Evolutionary conservation across 2,329 filamentous ascomycete species (phyloP).

Genomic region (Waltergamsia citrina): DNA sequence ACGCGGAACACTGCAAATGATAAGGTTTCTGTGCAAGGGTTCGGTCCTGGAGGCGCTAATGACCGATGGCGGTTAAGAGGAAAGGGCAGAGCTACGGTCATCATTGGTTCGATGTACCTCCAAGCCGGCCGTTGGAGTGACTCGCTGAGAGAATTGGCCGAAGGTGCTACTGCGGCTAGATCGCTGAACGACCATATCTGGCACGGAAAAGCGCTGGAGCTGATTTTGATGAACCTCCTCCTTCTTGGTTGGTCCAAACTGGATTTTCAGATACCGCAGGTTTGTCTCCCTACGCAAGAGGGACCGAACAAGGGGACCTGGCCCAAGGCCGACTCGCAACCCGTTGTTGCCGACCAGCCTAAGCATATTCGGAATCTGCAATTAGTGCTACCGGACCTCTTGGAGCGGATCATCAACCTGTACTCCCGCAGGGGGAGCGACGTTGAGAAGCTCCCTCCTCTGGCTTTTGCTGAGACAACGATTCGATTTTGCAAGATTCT

Average conservation of each 20-base stretch:
- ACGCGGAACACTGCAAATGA: conserved; percentile 42
- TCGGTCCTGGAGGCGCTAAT: conserved; percentile 60
- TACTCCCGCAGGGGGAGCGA: conserved; percentile 65
- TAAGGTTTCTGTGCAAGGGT: conserved; percentile 58
- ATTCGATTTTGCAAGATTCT: conserved; percentile 66
- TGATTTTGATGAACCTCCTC: conserved; percentile 72
- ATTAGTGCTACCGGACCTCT: conserved; percentile 57
- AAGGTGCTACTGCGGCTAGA: conserved; percentile 69
- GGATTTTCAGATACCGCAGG: conserved; percentile 66
- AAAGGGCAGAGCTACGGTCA: conserved; percentile 67
- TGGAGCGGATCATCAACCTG: conserved; percentile 64
- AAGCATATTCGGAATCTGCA: conserved; percentile 46
- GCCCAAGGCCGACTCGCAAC: conserved; percentile 16
- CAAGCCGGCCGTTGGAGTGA: conserved; percentile 86
- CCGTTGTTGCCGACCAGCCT: conserved; percentile 33
- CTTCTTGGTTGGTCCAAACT: conserved; percentile 77
- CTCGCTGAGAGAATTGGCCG: conserved; percentile 72
- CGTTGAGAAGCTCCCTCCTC: conserved; percentile 60
- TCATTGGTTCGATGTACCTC: conserved; percentile 78
- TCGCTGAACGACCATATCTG: conserved; percentile 87
- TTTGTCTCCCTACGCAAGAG: conserved; percentile 44
- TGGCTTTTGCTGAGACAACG: conserved; percentile 63
- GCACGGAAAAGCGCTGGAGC: conserved; percentile 91
- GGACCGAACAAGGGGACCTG: conserved; percentile 23
- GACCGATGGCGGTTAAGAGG: conserved; percentile 75